A percentile compares a stretch with the other conserved stretches of the same genome.
These are phyloP conservation scores for Debaryomyces sp. DNA, from an alignment of 1,139 yeast species.

Conservation along the genomic window DNA sequence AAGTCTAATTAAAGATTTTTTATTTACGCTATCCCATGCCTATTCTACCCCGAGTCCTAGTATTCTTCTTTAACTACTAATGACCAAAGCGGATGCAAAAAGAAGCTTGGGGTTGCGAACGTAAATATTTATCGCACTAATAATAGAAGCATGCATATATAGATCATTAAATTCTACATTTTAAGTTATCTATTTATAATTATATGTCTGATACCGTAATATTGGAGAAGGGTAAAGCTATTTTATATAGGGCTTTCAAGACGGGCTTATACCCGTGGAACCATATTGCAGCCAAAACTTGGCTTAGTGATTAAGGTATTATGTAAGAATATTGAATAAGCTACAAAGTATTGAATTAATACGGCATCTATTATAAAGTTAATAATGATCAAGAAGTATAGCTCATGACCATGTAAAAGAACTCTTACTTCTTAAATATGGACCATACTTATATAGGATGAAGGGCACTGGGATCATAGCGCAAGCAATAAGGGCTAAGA, in stretches of 20 bases:
- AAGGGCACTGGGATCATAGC: constrained; percentile 41
- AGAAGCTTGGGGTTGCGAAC: not conserved
- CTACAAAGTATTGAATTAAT: not conserved
- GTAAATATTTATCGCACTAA: constrained; percentile 1
- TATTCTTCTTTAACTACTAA: not conserved
- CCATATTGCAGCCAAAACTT: not conserved
- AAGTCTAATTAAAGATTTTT: not conserved
- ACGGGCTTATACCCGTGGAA: not conserved
- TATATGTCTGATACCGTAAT: not conserved
- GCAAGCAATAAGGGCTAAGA: constrained; percentile 36
- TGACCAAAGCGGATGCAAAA: constrained; percentile 2
- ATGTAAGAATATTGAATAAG: not conserved
- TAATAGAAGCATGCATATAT: constrained; percentile 2
- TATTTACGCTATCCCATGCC: not conserved
- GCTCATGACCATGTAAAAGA: constrained; percentile 20
- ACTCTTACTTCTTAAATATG: constrained; percentile 27
- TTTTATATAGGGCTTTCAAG: not conserved
- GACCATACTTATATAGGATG: constrained; percentile 38
- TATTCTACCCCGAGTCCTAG: not conserved
- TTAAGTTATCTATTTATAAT: not conserved
- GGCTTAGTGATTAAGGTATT: not conserved
- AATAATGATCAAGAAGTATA: not conserved
- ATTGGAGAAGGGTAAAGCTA: not conserved
- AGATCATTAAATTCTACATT: not conserved
- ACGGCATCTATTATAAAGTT: not conserved